Evolutionary conservation across 345 rosid species (phyloP), one percentile per base, ranked within the genome.

Genomic region (Leavenworthia alabamica): DNA sequence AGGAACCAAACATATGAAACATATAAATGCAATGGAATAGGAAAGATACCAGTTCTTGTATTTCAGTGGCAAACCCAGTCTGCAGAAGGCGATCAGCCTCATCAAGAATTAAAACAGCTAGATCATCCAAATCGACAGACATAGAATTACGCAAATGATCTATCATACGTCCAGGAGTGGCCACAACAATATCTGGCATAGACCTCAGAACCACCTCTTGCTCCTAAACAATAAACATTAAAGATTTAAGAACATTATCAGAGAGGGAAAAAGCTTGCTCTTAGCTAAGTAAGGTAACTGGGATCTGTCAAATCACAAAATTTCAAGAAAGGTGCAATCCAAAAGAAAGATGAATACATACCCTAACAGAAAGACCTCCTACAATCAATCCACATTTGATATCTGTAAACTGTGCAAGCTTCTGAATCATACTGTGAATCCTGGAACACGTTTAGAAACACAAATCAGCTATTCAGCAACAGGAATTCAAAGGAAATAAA

Each of bases 41-140:
- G 52, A 71, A 58, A 50, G 6, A 14, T 83, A 93, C 97, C 97
- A 93, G 83, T 71, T 93, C 99, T 0, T 80, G 89, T 67, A 87
- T 93, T 81, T 93, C 97, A 49, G 89, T 85, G 76, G 77, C 89
- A 74, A 93, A 93, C 59, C 97, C 99, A 40, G 89, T 94, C 85
- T 89, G 97, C 71, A 93, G 73, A 67, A 93, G 91, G 32, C 96
- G 94, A 74, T 89, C 99, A 53, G 99, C 99, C 73, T 93, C 97
- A 42, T 93, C 97, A 4, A 93, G 97, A 58, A 93, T 89, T 55
- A 93, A 59, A 71, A 93, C 88, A 14, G 99, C 94, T 50, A 93
- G 92, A 76, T 89, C 96, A 41, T 89, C 96, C 76, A 89, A 78
- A 72, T 82, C 86, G 37, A 93, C 94, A 4, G 96, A 93, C 90